Evolutionary conservation across 2,329 filamentous ascomycete genomes (phyloP), one percentile per base, ranked within the genome.

Genomic region (Colletotrichum falcatum): DNA sequence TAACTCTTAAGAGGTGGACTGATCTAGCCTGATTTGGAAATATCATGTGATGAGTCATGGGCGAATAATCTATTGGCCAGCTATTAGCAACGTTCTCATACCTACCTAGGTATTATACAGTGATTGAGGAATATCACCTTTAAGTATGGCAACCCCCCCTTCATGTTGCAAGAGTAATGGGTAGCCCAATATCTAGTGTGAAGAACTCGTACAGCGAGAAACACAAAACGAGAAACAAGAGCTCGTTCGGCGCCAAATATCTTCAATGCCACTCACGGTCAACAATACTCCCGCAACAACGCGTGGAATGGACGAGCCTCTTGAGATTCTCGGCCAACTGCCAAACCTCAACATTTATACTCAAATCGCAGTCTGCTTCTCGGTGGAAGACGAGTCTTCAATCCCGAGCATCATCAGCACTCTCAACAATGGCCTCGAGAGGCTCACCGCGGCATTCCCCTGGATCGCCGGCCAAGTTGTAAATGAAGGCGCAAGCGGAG

Each of bases 381-480:
- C 77, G 0, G 20, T 82, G 11, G 5, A 74, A 1, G 73, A 77
- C 39, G 56, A 65, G 12, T 72, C 71, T 23, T 65, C 53, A 2
- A 74, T 76, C 28, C 70, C 73, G 11, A 51, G 65, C 0, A 76
- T 83, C 54, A 65, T 80, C 55, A 48, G 68, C 1, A 80, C 73
- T 0, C 59, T 86, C 5, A 73, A 73, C 0, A 66, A 56, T 0
- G 85, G 83, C 30, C 79, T 87, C 0, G 72, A 77, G 35, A 77
- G 77, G 3, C 78, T 88, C 0, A 72, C 80, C 0, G 59, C 73
- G 0, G 75, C 48, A 44, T 86, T 88, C 53, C 85, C 83, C 0
- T 88, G 83, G 84, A 69, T 84, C 1, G 81, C 84, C 4, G 86
- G 85, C 3, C 78, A 83, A 37, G 80, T 85, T 0, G 76, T 84